Evolutionary conservation across 2,329 filamentous ascomycete genomes (phyloP).

Genomic region (Dothistroma septosporum): DNA sequence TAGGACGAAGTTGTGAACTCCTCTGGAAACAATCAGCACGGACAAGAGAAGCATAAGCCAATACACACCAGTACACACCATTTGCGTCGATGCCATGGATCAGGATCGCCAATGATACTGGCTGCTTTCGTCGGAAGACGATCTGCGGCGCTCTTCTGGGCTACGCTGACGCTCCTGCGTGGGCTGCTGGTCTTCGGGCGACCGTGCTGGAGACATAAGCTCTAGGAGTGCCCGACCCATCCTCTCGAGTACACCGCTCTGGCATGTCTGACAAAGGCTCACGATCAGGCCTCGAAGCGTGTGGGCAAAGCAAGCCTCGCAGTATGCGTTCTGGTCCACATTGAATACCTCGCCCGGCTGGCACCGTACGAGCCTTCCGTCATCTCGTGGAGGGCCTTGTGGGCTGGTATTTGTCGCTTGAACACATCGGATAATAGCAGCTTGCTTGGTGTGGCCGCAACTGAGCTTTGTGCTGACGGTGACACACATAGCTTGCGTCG

Average conservation of each 20-base stretch:
- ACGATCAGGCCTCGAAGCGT: conserved; percentile 13
- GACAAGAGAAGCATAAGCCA: background rate
- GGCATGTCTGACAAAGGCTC: conserved; percentile 17
- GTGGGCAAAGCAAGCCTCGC: conserved; percentile 18
- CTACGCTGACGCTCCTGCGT: background rate
- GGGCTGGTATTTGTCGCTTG: conserved; percentile 1
- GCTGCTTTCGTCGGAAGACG: background rate
- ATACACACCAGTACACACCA: too few species aligned
- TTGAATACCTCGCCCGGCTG: conserved; percentile 4
- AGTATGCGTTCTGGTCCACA: conserved; percentile 17
- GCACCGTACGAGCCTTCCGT: conserved; percentile 14
- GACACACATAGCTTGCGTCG: conserved; percentile 12
- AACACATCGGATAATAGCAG: conserved; percentile 17
- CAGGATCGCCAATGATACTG: background rate
- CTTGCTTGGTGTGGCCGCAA: conserved; percentile 16
- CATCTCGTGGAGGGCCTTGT: conserved; percentile 11
- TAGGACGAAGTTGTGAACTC: conserved; percentile 27
- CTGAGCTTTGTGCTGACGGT: conserved; percentile 15
- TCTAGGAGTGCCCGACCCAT: conserved; percentile 15
- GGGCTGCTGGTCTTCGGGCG: background rate
- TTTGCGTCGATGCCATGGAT: background rate
- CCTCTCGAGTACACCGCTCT: conserved; percentile 7
- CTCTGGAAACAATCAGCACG: background rate
- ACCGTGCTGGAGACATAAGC: conserved; percentile 1
- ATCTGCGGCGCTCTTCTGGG: background rate